Evolutionary conservation across 1,139 yeast species (phyloP).

Genomic region (Protomyces inouyei): DNA sequence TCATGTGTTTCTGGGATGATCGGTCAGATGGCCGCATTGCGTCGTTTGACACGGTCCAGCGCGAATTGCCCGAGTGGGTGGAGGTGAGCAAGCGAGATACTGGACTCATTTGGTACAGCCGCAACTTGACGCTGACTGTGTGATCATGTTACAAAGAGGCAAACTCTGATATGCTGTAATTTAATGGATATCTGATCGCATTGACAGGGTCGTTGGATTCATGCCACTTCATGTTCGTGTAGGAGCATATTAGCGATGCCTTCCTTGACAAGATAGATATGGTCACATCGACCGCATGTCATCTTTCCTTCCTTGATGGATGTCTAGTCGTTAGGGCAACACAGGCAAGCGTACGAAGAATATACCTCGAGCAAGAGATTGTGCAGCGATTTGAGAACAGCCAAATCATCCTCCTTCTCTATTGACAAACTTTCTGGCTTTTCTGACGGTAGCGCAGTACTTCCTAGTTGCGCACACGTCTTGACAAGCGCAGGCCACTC

Average conservation of each 20-base stretch:
- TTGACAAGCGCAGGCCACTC: slow-evolving; percentile 80
- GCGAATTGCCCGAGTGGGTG: slow-evolving; percentile 25
- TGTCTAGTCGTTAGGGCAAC: slow-evolving; percentile 42
- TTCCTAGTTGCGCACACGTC: slow-evolving; percentile 76
- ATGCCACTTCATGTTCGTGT: slow-evolving; percentile 63
- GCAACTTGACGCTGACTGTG: slow-evolving; percentile 4
- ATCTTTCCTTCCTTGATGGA: slow-evolving; percentile 82
- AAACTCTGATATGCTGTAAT: too few species aligned
- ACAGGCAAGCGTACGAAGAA: slow-evolving; percentile 31
- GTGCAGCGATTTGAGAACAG: slow-evolving; percentile 69
- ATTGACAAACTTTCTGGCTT: slow-evolving; percentile 58
- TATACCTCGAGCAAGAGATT: slow-evolving; percentile 57
- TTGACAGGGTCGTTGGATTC: not conserved
- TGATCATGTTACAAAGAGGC: not conserved
- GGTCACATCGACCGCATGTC: slow-evolving; percentile 82
- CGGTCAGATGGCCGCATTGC: slow-evolving; percentile 24
- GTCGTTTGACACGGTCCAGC: slow-evolving; percentile 20
- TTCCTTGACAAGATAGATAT: slow-evolving; percentile 82
- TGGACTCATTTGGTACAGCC: slow-evolving; percentile 20
- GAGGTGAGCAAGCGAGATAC: slow-evolving; percentile 25
- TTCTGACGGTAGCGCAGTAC: slow-evolving; percentile 55
- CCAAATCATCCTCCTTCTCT: slow-evolving; percentile 51
- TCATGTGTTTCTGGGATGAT: slow-evolving; percentile 29
- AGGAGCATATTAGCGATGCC: slow-evolving; percentile 88
- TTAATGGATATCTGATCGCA: too few species aligned